phyloP scores from a whole-genome alignment of 2,329 filamentous ascomycete genomes.

The Thelonectria blattea region DNA sequence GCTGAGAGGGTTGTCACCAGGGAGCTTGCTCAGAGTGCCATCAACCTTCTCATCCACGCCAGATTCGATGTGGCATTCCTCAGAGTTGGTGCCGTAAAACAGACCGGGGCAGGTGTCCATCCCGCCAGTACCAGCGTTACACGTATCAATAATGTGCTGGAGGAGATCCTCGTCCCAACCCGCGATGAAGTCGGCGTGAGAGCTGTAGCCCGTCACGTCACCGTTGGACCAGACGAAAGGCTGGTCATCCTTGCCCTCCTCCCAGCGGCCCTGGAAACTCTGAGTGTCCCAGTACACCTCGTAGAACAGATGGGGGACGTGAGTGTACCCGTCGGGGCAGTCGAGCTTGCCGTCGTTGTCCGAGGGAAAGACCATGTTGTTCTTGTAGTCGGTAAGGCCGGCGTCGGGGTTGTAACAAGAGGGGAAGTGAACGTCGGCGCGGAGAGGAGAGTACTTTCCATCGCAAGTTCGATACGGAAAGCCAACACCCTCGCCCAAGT shows the following conservation, averaged over 20 bases:
- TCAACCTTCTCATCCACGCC: constrained; percentile 53
- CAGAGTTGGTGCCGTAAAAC: constrained; percentile 57
- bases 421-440: constrained; percentile 74
- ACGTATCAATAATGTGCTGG: constrained; percentile 70
- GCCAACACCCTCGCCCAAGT: constrained; percentile 63
- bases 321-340: constrained; percentile 61
- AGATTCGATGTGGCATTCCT: constrained; percentile 57
- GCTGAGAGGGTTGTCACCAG: constrained; percentile 61
- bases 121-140: constrained; percentile 63
- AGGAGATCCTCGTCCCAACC: constrained; percentile 72
- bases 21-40: constrained; percentile 55
- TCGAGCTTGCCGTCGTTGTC: constrained; percentile 55
- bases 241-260: constrained; percentile 58
- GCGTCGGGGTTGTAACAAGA: constrained; percentile 73
- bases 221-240: constrained; percentile 74
- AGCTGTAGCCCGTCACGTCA: constrained; percentile 72
- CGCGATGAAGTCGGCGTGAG: constrained; percentile 75
- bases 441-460: constrained; percentile 64
- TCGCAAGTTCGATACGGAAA: constrained; percentile 76
- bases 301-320: constrained; percentile 63
- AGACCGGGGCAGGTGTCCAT: constrained; percentile 69
- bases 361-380: constrained; percentile 71
- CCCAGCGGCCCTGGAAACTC: constrained; percentile 58
- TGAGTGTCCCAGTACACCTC: constrained; percentile 68
- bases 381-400: constrained; percentile 64